phyloP scores from a whole-genome alignment of 108 stramenopile genomes.

The Cyclotella atomus region DNA sequence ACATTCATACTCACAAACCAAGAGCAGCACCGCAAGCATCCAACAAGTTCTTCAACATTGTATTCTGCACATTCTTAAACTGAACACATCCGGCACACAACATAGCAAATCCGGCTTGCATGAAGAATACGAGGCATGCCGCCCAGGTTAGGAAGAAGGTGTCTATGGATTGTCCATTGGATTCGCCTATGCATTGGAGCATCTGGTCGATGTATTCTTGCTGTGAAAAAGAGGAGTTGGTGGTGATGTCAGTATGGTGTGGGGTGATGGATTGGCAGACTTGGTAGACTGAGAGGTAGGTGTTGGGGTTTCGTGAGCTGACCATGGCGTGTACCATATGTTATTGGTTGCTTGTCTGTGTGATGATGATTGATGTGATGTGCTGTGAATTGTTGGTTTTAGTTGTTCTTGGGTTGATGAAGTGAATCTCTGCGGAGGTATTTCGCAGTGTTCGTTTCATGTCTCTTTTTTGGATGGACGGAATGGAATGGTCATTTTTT shows the following conservation, averaged over 20 bases:
- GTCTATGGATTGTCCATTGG: slow-evolving; percentile 25
- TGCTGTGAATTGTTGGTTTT: too few species aligned
- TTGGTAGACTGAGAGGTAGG: slow-evolving; percentile 15
- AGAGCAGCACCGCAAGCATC: slow-evolving; percentile 84
- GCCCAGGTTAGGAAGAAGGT: slow-evolving; percentile 75
- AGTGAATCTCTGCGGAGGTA: too few species aligned
- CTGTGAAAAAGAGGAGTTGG: too few species aligned
- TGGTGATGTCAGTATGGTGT: neutral
- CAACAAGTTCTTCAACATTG: slow-evolving; percentile 88
- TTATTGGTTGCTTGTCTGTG: too few species aligned
- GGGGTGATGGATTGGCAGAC: slow-evolving; percentile 8
- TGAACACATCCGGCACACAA: slow-evolving; percentile 88
- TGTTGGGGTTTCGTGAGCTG: slow-evolving; percentile 10
- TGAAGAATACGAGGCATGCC: slow-evolving; percentile 80
- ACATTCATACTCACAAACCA: slow-evolving; percentile 59
- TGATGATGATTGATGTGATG: too few species aligned
- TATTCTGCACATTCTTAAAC: slow-evolving; percentile 87
- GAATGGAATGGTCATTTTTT: too few species aligned
- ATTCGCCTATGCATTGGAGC: slow-evolving; percentile 24
- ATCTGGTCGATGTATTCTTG: slow-evolving; percentile 9
- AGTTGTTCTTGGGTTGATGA: too few species aligned
- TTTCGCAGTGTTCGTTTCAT: too few species aligned
- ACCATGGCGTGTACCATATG: too few species aligned
- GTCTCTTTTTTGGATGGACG: too few species aligned
- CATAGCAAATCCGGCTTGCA: slow-evolving; percentile 85